Evolutionary conservation across 1,139 yeast genomes (phyloP), one percentile per base, ranked within the genome.

Genomic region (Suhomyces yuchorum): DNA sequence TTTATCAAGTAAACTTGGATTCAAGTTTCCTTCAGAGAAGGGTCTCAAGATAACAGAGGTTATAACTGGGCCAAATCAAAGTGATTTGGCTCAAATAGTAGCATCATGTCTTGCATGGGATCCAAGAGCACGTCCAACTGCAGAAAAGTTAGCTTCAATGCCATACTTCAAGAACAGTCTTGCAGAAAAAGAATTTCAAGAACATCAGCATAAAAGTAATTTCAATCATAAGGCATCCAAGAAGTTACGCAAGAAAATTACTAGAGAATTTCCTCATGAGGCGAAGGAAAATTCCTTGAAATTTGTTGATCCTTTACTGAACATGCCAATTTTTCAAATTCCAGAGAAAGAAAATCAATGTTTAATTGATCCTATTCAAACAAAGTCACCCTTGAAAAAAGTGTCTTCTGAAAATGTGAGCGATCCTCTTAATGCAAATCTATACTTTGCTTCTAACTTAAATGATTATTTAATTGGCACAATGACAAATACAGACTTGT

Each of bases 61-160:
- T 4, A 48, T 73, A 24, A 67, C 68, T 1, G 50, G 57, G 26
- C 54, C 65, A 1, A 53, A 49, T 8, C 60, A 65, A 26, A 23
- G 37, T 1, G 68, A 67, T 7, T 68, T 84, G 40, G 69, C 73
- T 41, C 77, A 78, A 17, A 80, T 84, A 3, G 73, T 84, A n/a
- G 72, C 74, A 56, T 65, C 69, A 0, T 85, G 91, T 59, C 69
- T 85, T 26, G 65, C 73, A 11, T 85, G 93, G 93, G 80, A 85
- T 60, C 91, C 92, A 1, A 64, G 67, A 24, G 59, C 66, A 6
- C 72, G 93, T 56, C 74, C 79, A 1, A 73, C 75, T 45, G 82
- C 77, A 3, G 70, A 67, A 4, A 65, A 64, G 6, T 52, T 85
- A 24, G 69, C 81, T 49, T 46, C 67, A 12, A 70, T 80, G 78